Evolutionary conservation across 2,329 filamentous ascomycete genomes (phyloP).

Genomic region (Helminthosporium solani): DNA sequence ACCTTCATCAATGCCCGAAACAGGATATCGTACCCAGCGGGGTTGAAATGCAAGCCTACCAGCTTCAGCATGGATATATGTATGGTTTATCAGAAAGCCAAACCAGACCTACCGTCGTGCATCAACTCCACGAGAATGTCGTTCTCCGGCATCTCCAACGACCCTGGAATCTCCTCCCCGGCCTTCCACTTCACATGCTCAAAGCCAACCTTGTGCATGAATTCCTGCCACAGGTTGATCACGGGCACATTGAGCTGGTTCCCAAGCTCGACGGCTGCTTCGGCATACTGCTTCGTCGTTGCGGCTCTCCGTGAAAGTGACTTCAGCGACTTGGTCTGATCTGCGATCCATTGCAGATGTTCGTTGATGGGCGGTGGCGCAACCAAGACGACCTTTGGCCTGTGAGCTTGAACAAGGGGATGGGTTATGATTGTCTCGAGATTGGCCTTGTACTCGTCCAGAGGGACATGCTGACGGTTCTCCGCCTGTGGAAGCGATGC

Average conservation of each 20-base stretch:
- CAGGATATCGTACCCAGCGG: slow-evolving; percentile 57
- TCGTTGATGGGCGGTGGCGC: slow-evolving; percentile 83
- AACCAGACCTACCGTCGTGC: slow-evolving; percentile 57
- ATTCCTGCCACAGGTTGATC: slow-evolving; percentile 75
- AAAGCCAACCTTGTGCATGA: slow-evolving; percentile 68
- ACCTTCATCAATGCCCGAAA: slow-evolving; percentile 55
- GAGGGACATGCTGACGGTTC: slow-evolving; percentile 72
- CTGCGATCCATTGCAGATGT: slow-evolving; percentile 59
- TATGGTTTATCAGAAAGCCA: neutral
- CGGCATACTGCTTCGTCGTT: slow-evolving; percentile 63
- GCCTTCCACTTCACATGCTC: slow-evolving; percentile 37
- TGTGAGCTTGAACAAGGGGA: slow-evolving; percentile 66
- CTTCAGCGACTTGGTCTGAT: slow-evolving; percentile 42
- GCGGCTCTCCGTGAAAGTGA: slow-evolving; percentile 56
- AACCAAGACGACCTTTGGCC: slow-evolving; percentile 72
- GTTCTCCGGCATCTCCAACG: slow-evolving; percentile 59
- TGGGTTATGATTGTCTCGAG: slow-evolving; percentile 71
- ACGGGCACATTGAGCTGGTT: slow-evolving; percentile 59
- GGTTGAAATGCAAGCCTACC: slow-evolving; percentile 60
- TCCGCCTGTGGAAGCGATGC: slow-evolving; percentile 65
- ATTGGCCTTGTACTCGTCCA: slow-evolving; percentile 75
- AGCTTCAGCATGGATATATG: neutral
- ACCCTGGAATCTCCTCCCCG: slow-evolving; percentile 56
- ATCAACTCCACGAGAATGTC: slow-evolving; percentile 55
- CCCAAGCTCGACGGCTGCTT: slow-evolving; percentile 65